Base-by-base conservation (phyloP, 371 early-diverging fungal species). In the Mucor ambiguus region DNA sequence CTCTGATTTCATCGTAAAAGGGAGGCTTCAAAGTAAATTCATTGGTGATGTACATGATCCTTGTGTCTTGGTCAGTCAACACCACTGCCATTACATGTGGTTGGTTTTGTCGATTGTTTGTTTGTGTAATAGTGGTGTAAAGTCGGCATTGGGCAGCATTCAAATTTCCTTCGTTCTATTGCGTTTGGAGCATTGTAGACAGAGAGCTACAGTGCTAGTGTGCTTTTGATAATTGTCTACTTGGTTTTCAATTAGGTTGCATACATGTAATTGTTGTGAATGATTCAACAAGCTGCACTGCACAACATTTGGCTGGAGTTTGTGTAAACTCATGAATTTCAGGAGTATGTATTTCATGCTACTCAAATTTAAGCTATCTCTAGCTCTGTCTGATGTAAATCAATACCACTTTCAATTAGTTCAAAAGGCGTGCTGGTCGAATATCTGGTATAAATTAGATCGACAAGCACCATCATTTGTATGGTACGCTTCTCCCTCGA, bases 1-100 rank as follows among this genome's bases (percentile, higher is more conserved):
- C 52, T 52, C 28, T 52, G 52, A 52, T 14, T 52, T 52, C 24
- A 52, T 28, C 52, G 16, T 52, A 16, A 52, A 52, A 52, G 52
- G 52, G 28, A 52, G 28, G 4, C 28, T 14, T 14, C 26, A 14
- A 16, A 3, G 28, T 28, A 52, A 28, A 24, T 24, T 52, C 12
- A 52, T 52, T 52, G 52, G 52, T 52, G 12, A 52, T 52, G 26
- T 52, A 48, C 48, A 48, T 48, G 48, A 48, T 18, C 18, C 4
- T 41, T 41, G 41, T 41, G 18, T 41, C 41, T 4, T 41, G 41
- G 18, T 41, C 41, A 41, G 41, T 41, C 41, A 41, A 41, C 18
- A 41, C 5, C 41, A 41, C 16, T 41, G 41, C 41, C 41, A 41
- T 41, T 41, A 41, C 41, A 41, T 46, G 46, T 46, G n/a, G 46